Percentiles rank a stretch among this genome's conserved stretches.
These are phyloP conservation scores for Lactarius vividus DNA, from an alignment of 768 basidiomycete species.

Conservation along the genomic window DNA sequence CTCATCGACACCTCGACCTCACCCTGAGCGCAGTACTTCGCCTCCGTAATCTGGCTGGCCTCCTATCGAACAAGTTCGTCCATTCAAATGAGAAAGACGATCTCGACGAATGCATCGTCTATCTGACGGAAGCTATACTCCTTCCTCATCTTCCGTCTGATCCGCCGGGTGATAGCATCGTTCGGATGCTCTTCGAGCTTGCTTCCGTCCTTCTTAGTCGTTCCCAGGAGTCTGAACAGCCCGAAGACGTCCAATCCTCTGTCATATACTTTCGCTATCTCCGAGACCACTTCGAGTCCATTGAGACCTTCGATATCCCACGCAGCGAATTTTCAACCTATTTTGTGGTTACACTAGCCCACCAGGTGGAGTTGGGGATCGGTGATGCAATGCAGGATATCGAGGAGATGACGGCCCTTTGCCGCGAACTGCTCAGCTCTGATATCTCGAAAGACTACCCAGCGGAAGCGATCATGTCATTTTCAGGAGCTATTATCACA, in stretches of 20 bases:
- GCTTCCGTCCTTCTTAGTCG: background rate
- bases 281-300: background rate
- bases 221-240: background rate
- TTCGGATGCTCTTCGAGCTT: background rate
- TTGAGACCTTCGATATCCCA: background rate
- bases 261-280: conserved; percentile 4
- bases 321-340: background rate
- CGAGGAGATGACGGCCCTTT: conserved; percentile 1
- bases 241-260: background rate
- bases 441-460: background rate
- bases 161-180: too few relatives aligned
- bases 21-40: background rate
- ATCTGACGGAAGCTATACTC: background rate
- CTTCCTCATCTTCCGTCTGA: background rate
- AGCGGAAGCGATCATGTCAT: background rate
- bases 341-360: background rate
- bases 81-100: background rate
- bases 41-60: background rate
- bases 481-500: background rate
- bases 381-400: background rate
- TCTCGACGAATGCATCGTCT: background rate
- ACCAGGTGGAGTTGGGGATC: background rate
- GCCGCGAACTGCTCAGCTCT: background rate
- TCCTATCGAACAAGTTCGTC: background rate
- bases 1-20: background rate